These are phyloP conservation scores for Durotheca rogersii DNA, from an alignment of 495 filamentous ascomycete species.

Conservation along the genomic window DNA sequence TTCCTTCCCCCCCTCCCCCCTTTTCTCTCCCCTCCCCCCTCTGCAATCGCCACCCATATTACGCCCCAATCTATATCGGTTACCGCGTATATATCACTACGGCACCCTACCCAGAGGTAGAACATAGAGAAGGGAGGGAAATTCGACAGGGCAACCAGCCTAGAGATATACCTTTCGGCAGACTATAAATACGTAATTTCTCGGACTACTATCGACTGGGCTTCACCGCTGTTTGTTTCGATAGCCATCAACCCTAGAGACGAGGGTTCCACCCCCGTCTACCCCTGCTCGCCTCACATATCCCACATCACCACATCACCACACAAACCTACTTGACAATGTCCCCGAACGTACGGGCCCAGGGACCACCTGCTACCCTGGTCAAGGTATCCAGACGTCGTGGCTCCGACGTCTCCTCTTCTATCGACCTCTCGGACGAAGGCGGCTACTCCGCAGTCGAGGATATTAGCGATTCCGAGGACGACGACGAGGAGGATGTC, in stretches of 20 bases:
- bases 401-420: constrained; percentile 45
- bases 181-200: constrained; percentile 1
- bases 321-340: constrained; percentile 38
- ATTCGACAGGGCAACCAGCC: neutral
- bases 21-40: constrained; percentile 5
- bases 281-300: constrained; percentile 24
- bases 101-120: neutral
- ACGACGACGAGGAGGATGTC: constrained; percentile 69
- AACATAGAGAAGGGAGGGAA: constrained; percentile 1
- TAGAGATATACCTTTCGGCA: constrained; percentile 10
- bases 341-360: constrained; percentile 56
- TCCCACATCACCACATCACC: constrained; percentile 10
- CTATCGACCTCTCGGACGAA: constrained; percentile 60
- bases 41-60: constrained; percentile 9
- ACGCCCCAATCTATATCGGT: constrained; percentile 8
- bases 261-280: constrained; percentile 19
- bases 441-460: constrained; percentile 73
- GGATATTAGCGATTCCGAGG: constrained; percentile 73
- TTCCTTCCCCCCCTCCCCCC: constrained; percentile 2
- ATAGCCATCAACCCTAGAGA: constrained; percentile 22
- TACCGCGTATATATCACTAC: no score
- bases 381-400: constrained; percentile 44
- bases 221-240: constrained; percentile 45
- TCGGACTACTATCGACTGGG: constrained; percentile 14
- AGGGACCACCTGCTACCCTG: constrained; percentile 46